Percentiles rank a stretch among this genome's conserved stretches.
Conservation (phyloP, 768 basidiomycete species). For the Lepiota brunneoincarnata region DNA sequence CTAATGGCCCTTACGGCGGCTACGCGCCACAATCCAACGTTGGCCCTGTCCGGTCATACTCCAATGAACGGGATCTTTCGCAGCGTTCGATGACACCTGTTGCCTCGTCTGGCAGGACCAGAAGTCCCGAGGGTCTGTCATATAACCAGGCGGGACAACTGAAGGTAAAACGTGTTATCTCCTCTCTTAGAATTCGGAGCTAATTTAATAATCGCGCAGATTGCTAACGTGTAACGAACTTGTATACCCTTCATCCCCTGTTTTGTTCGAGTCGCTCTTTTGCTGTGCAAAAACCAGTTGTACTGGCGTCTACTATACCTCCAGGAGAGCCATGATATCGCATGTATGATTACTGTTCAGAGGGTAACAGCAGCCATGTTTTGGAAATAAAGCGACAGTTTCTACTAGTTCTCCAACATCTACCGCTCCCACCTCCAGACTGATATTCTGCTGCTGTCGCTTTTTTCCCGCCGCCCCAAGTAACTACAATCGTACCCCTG, state of each 20-base stretch:
- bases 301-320: slow-evolving; percentile 7
- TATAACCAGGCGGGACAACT: background rate
- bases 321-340: background rate
- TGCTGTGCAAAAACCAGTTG: slow-evolving; percentile 6
- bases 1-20: background rate
- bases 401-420: too few relatives aligned
- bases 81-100: background rate
- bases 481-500: too few relatives aligned
- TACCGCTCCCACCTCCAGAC: too few relatives aligned
- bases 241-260: slow-evolving; percentile 6
- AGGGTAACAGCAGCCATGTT: slow-evolving; percentile 1
- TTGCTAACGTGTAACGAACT: slow-evolving; percentile 3
- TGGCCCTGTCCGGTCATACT: background rate
- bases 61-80: background rate
- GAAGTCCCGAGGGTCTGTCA: background rate
- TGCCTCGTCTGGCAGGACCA: background rate
- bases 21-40: background rate
- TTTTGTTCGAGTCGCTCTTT: slow-evolving; percentile 3
- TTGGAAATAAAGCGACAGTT: background rate
- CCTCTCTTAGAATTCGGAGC: background rate
- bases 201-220: background rate
- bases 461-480: too few relatives aligned
- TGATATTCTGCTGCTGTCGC: too few relatives aligned
- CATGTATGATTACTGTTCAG: slow-evolving; percentile 4
- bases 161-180: background rate